phyloP scores from a whole-genome alignment of 441 rosid species.

The Corymbia citriodora region DNA sequence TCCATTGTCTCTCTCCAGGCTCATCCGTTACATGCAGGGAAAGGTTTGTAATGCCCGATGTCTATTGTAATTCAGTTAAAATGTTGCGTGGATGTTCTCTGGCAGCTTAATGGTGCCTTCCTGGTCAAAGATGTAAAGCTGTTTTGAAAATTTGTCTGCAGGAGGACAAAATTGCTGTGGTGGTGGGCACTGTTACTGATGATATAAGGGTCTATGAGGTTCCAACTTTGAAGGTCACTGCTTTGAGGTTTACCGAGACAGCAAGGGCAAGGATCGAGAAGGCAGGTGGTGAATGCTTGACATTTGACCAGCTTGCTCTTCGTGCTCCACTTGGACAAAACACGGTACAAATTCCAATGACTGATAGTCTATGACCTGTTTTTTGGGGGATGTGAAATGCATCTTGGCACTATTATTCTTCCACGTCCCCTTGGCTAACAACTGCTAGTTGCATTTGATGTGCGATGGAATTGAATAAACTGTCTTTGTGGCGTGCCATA shows the following conservation, averaged over 20 bases:
- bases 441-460: background rate
- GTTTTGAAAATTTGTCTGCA: background rate
- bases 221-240: conserved; percentile 40
- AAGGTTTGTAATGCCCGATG: conserved; percentile 12
- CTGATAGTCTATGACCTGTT: background rate
- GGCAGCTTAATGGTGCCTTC: background rate
- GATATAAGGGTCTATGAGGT: conserved; percentile 40
- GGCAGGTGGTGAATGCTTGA: conserved; percentile 50
- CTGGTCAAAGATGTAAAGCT: background rate
- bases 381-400: background rate
- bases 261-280: conserved; percentile 54
- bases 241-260: conserved; percentile 42
- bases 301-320: conserved; percentile 49
- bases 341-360: conserved; percentile 24
- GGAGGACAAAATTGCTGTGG: conserved; percentile 41
- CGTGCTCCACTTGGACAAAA: conserved; percentile 52
- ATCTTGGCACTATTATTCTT: background rate
- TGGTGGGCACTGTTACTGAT: conserved; percentile 42
- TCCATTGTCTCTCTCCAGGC: conserved; percentile 36
- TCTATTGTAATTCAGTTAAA: background rate
- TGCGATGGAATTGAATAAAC: background rate
- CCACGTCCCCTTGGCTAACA: background rate
- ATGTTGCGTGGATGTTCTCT: background rate
- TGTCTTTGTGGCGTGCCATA: background rate
- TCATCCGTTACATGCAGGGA: conserved; percentile 26